Conservation (phyloP, 257 asterid genomes). For the Scutellaria baicalensis region DNA sequence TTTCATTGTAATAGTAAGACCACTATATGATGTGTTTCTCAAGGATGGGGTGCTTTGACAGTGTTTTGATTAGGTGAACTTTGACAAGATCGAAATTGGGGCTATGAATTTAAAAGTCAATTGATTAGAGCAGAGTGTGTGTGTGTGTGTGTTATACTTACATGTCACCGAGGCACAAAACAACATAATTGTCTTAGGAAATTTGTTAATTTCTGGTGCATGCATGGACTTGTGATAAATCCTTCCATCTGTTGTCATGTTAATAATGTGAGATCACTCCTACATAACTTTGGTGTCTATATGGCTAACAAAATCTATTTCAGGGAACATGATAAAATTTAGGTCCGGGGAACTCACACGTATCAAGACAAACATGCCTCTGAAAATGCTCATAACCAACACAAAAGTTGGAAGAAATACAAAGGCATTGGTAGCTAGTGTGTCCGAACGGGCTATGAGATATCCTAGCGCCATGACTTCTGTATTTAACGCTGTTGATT, state of each 20-base stretch:
- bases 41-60: background rate
- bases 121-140: background rate
- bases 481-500: slow-evolving; percentile 79
- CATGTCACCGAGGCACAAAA: background rate
- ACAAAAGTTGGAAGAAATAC: slow-evolving; percentile 93
- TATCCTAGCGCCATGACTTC: slow-evolving; percentile 79
- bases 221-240: slow-evolving; percentile 4
- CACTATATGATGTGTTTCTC: background rate
- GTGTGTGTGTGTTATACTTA: background rate
- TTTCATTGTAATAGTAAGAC: background rate
- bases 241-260: background rate
- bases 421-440: slow-evolving; percentile 74
- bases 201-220: background rate
- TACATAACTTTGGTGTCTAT: slow-evolving; percentile 1
- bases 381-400: slow-evolving; percentile 90
- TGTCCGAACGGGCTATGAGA: slow-evolving; percentile 67
- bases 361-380: slow-evolving; percentile 84
- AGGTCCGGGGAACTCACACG: slow-evolving; percentile 75
- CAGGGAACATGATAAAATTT: slow-evolving; percentile 94
- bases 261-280: background rate
- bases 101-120: background rate
- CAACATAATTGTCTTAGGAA: background rate
- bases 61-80: background rate
- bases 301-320: slow-evolving; percentile 6
- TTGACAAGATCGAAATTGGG: background rate